Evolutionary conservation across 2,329 filamentous ascomycete genomes (phyloP).

Genomic region (Pyricularia sp.): DNA sequence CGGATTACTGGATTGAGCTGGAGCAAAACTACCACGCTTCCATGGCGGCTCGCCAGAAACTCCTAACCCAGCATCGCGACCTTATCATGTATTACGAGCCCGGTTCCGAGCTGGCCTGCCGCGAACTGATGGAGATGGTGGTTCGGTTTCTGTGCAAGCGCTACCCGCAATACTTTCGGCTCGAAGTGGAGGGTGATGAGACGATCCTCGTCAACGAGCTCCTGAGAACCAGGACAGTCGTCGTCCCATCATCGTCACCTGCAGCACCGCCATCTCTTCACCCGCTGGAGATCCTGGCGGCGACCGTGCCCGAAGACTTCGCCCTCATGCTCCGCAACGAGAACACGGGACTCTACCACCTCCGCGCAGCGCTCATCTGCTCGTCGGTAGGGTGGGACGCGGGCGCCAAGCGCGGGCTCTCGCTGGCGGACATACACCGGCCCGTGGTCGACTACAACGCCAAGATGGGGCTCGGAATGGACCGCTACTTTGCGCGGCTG

Average conservation of each 20-base stretch:
- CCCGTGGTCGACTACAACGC: slow-evolving; percentile 72
- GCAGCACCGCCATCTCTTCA: slow-evolving; percentile 25
- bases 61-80: slow-evolving; percentile 51
- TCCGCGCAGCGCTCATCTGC: slow-evolving; percentile 67
- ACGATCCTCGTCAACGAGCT: slow-evolving; percentile 56
- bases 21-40: slow-evolving; percentile 57
- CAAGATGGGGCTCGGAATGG: slow-evolving; percentile 82
- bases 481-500: slow-evolving; percentile 66
- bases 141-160: slow-evolving; percentile 66
- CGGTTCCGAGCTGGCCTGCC: slow-evolving; percentile 65
- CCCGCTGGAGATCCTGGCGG: slow-evolving; percentile 57
- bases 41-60: slow-evolving; percentile 52
- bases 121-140: slow-evolving; percentile 79
- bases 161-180: slow-evolving; percentile 60
- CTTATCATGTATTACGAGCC: slow-evolving; percentile 55
- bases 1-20: slow-evolving; percentile 82
- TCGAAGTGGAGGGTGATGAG: slow-evolving; percentile 31
- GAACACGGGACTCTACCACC: slow-evolving; percentile 55
- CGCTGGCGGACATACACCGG: slow-evolving; percentile 57
- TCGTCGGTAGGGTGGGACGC: slow-evolving; percentile 73
- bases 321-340: slow-evolving; percentile 62
- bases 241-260: slow-evolving; percentile 19
- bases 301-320: slow-evolving; percentile 78
- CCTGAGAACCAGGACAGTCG: slow-evolving; percentile 45
- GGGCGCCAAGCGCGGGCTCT: slow-evolving; percentile 56